phyloP scores from a whole-genome alignment of 2,329 filamentous ascomycete genomes.

The Monilinia aucupariae region DNA sequence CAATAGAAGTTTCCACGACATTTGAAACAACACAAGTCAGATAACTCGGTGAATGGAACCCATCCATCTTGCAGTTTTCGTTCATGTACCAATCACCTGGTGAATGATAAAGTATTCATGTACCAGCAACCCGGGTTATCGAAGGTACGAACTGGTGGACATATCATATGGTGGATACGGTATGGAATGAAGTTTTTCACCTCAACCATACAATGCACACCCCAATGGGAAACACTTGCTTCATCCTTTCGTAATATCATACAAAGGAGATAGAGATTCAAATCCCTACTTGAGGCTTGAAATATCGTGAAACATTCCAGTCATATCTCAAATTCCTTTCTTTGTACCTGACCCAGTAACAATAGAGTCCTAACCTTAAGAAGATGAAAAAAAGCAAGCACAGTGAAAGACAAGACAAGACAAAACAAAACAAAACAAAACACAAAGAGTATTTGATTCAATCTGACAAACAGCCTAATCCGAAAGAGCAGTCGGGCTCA shows the following conservation, averaged over 20 bases:
- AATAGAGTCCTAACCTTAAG: background rate
- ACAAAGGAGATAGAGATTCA: background rate
- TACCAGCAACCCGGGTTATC: constrained; percentile 14
- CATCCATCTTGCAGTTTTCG: constrained; percentile 14
- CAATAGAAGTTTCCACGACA: constrained; percentile 10
- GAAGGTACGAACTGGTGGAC: constrained; percentile 4
- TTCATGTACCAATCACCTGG: constrained; percentile 13
- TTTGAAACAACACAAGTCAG: constrained; percentile 8
- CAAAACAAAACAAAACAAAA: background rate
- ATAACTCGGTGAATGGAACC: background rate
- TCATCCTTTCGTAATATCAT: background rate
- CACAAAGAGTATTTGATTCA: background rate
- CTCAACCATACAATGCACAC: background rate
- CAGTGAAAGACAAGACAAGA: background rate
- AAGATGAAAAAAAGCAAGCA: background rate
- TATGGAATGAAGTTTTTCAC: background rate
- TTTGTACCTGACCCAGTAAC: constrained; percentile 1
- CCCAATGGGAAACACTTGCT: background rate
- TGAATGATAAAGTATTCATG: constrained; percentile 15
- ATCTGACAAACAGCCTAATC: background rate
- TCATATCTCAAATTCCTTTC: constrained; percentile 11
- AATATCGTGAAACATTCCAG: constrained; percentile 9
- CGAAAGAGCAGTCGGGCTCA: background rate
- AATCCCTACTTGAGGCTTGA: constrained; percentile 9
- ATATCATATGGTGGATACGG: constrained; percentile 1